A percentile compares a stretch with the other conserved stretches of the same genome.
Conservation (phyloP, 108 stramenopile genomes). For the Aurantiochytrium sp. region DNA sequence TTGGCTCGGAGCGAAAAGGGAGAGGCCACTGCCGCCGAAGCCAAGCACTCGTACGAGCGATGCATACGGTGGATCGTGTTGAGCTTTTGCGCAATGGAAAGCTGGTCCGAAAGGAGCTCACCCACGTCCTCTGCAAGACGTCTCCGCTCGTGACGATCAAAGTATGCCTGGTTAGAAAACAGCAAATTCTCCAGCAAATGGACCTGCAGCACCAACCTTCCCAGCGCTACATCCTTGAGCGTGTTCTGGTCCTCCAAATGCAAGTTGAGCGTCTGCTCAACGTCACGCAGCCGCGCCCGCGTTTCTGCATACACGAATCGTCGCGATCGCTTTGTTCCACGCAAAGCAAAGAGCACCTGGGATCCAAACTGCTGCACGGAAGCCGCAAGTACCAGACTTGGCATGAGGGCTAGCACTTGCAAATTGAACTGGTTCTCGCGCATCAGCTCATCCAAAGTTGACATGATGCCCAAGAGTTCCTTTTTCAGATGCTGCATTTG, state of each 20-base stretch:
- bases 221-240: not conserved
- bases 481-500: slow-evolving; percentile 35
- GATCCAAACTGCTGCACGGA: not conserved
- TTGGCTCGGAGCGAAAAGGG: not conserved
- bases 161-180: not conserved
- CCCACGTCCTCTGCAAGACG: slow-evolving; percentile 26
- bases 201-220: not conserved
- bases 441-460: slow-evolving; percentile 29
- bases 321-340: not conserved
- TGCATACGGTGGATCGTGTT: slow-evolving; percentile 24
- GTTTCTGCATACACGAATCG: not conserved
- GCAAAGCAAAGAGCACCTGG: not conserved
- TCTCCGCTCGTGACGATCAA: slow-evolving; percentile 1
- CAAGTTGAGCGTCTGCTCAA: slow-evolving; percentile 25
- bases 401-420: slow-evolving; percentile 18
- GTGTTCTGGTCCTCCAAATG: not conserved
- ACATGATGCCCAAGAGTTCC: slow-evolving; percentile 33
- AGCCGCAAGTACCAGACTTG: slow-evolving; percentile 13
- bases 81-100: slow-evolving; percentile 22
- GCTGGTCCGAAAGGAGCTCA: not conserved
- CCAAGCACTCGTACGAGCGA: slow-evolving; percentile 9
- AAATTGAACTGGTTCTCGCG: slow-evolving; percentile 28
- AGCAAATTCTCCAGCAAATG: not conserved
- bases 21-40: not conserved
- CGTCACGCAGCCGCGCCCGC: not conserved